phyloP scores from a whole-genome alignment of 306 rosid species.

The Medicago truncatula region MtrunA17r5.0-ANR NC_053044.1:52766001-52766500 shows the following conservation, averaged over 20 bases:
- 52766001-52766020: constrained; percentile 98
- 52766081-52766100: constrained; percentile 98
- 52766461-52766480: constrained; percentile 97
- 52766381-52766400: constrained; percentile 73
- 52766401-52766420: constrained; percentile 92
- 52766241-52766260: constrained; percentile 99
- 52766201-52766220: constrained; percentile 16
- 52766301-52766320: constrained; percentile 98
- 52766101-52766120: constrained; percentile 94
- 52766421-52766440: constrained; percentile 96
- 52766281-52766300: constrained; percentile 99
- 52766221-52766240: constrained; percentile 99
- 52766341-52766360: constrained; percentile 55
- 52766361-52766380: constrained; percentile 55
- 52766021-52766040: constrained; percentile 98
- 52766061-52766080: constrained; percentile 98
- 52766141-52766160: constrained; percentile 38
- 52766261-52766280: constrained; percentile 97
- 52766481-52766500: constrained; percentile 98
- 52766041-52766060: constrained; percentile 92
- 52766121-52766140: constrained; percentile 28
- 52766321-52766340: constrained; percentile 93
- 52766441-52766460: constrained; percentile 96
- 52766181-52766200: constrained; percentile 36
- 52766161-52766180: constrained; percentile 34